Evolutionary conservation across 192 early-diverging fungal genomes (phyloP), one percentile per base, ranked within the genome.

Genomic region (Backusella mclennaniae): DNA sequence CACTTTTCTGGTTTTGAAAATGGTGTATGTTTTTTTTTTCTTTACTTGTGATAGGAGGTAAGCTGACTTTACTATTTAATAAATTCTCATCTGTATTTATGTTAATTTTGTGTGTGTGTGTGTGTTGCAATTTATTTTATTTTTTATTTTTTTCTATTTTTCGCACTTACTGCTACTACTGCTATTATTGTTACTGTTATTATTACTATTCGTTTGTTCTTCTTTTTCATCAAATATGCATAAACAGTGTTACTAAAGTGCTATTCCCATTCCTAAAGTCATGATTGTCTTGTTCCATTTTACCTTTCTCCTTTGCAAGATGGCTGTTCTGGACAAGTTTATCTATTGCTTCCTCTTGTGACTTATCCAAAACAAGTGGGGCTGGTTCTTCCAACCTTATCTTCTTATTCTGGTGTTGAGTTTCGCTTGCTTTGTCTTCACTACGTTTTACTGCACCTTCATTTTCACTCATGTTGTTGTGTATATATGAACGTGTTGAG

Each of bases 391-490:
- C 19, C 8, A 68, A 19, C 17, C 36, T 69, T 36, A 69, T 69
- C 35, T 41, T 69, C 8, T 36, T 41, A 21, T 38, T 69, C 21
- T 69, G 17, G 35, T 69, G n/a, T 69, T 38, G 21, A 38, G n/a
- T 69, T 69, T n/a, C n/a, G 36, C 6, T 63, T 63, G 68, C n/a
- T 21, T 69, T 23, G 6, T 35, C 35, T 69, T 69, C 68, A 11
- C 68, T 69, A 39, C n/a, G 38, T 4, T 35, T 23, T 41, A 35
- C 9, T 69, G 21, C 38, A 41, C 38, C 36, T 23, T 38, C 35
- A 39, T 38, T 69, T 41, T 69, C 68, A 41, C 68, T 69, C 68
- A 69, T 69, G 6, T 69, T 69, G 17, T n/a, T 17, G 66, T 35
- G 17, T 19, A 36, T 35, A 67, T 36, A 69, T n/a, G 21, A 69